Conservation (phyloP, 129 eudicot genomes). For the Artemisia tridentata region DNA sequence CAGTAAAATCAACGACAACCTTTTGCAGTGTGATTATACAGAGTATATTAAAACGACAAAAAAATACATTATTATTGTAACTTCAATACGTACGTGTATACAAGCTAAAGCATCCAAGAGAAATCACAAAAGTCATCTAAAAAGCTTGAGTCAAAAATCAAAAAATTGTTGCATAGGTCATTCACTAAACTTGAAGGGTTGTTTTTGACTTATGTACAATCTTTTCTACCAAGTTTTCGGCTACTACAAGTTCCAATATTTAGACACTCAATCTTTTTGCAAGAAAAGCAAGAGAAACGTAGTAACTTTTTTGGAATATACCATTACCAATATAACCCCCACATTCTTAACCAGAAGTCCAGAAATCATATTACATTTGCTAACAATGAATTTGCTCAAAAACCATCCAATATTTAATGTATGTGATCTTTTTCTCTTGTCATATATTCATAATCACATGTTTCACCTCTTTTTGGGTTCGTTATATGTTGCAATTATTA, state of each 20-base stretch:
- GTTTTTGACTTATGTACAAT: constrained; percentile 25
- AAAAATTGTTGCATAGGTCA: constrained; percentile 18
- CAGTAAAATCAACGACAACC: too few relatives aligned
- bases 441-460: background rate
- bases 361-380: constrained; percentile 12
- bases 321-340: constrained; percentile 16
- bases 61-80: background rate
- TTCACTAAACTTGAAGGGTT: constrained; percentile 31
- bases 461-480: too few relatives aligned
- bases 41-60: background rate
- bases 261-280: constrained; percentile 6
- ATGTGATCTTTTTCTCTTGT: constrained; percentile 11
- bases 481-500: background rate
- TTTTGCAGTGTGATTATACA: too few relatives aligned
- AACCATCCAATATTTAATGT: constrained; percentile 22
- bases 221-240: constrained; percentile 17
- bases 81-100: background rate
- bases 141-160: constrained; percentile 20
- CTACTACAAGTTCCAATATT: constrained; percentile 32
- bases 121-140: background rate
- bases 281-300: constrained; percentile 26
- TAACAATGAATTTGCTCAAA: constrained; percentile 28
- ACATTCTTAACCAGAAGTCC: background rate
- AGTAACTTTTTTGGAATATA: constrained; percentile 9
- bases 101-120: constrained; percentile 6